Evolutionary conservation across 1,284 basidiomycete species (phyloP).

Genomic region (Takashimella tepidaria): DNA sequence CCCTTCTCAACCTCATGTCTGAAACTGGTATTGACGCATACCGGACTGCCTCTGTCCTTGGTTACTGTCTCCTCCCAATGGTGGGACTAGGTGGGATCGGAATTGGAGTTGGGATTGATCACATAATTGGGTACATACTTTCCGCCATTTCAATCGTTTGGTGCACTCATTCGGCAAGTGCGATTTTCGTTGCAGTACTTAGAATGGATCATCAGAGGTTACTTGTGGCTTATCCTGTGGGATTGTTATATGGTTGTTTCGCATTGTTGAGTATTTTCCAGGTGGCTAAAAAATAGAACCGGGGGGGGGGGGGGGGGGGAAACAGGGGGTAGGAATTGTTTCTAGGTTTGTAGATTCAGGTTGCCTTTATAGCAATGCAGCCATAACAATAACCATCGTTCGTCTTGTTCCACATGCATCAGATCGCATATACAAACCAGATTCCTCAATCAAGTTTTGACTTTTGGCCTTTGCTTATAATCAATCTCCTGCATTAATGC

Average conservation of each 20-base stretch:
- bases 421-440: too few relatives aligned
- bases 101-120: constrained; percentile 80
- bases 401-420: too few relatives aligned
- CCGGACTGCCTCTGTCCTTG: constrained; percentile 89
- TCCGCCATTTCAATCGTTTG: constrained; percentile 77
- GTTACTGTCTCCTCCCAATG: constrained; percentile 96
- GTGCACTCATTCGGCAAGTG: constrained; percentile 92
- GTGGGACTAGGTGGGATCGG: constrained; percentile 90
- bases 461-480: too few relatives aligned
- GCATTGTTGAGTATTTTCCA: constrained; percentile 65
- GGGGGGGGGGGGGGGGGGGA: too few relatives aligned
- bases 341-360: too few relatives aligned
- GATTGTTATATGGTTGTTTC: constrained; percentile 85
- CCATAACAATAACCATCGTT: too few relatives aligned
- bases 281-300: constrained; percentile 27
- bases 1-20: constrained; percentile 95
- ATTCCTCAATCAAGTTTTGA: too few relatives aligned
- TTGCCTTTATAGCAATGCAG: too few relatives aligned
- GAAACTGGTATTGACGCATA: constrained; percentile 94
- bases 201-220: constrained; percentile 89
- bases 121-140: constrained; percentile 73
- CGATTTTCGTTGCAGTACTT: constrained; percentile 87
- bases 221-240: constrained; percentile 89
- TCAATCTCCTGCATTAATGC: too few relatives aligned
- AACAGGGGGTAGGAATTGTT: neutral